These are phyloP conservation scores for Candida maesae DNA, from an alignment of 805 yeast species.

Conservation along the genomic window DNA sequence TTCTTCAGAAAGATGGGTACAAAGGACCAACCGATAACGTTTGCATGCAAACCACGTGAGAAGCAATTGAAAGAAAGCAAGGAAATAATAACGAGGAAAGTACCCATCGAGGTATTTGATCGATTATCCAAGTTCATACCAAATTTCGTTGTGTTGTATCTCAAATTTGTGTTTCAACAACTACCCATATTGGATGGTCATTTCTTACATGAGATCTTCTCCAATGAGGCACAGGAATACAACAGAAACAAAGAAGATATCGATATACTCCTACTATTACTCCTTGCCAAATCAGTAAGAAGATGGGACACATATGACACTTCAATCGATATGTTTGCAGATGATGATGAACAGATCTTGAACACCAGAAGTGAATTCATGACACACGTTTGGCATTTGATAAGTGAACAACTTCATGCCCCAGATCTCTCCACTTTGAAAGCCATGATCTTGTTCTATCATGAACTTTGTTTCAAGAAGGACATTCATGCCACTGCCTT, in stretches of 20 bases:
- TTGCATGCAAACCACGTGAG: constrained; percentile 6
- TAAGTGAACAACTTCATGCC: constrained; percentile 10
- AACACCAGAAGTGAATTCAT: constrained; percentile 6
- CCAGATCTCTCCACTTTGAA: constrained; percentile 13
- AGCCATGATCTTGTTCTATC: constrained; percentile 11
- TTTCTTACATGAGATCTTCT: constrained; percentile 12
- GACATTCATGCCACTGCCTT: constrained; percentile 13
- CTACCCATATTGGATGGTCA: constrained; percentile 13
- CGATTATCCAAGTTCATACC: constrained; percentile 6
- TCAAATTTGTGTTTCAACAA: constrained; percentile 10
- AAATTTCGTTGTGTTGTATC: constrained; percentile 8
- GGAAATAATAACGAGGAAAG: not conserved
- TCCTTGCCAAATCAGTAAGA: constrained; percentile 8
- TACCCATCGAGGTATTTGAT: constrained; percentile 1
- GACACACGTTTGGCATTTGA: constrained; percentile 7
- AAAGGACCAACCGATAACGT: constrained; percentile 5
- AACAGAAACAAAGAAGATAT: constrained; percentile 8
- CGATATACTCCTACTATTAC: constrained; percentile 2
- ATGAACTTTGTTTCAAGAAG: constrained; percentile 11
- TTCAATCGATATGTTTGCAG: constrained; percentile 10
- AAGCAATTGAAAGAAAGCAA: constrained; percentile 1
- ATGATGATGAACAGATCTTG: constrained; percentile 5
- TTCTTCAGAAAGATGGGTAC: constrained; percentile 11
- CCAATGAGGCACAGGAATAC: constrained; percentile 11
- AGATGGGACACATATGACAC: constrained; percentile 15